phyloP scores from a whole-genome alignment of 257 asterid genomes.

The Rehmannia glutinosa region DNA sequence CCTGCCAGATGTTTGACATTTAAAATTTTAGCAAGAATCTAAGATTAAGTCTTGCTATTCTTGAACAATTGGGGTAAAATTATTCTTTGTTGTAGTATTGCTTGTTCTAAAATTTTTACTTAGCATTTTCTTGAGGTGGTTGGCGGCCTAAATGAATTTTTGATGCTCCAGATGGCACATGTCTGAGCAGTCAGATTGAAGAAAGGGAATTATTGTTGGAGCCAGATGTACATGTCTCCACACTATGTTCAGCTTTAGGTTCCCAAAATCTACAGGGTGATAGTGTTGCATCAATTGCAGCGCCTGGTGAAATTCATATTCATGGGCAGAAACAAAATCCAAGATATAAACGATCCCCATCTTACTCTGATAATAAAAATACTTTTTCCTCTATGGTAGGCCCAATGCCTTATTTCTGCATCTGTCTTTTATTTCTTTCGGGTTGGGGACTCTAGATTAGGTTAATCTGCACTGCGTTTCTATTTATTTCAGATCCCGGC shows the following conservation, averaged over 20 bases:
- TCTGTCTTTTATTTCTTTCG: background rate
- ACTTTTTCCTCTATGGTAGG: slow-evolving; percentile 70
- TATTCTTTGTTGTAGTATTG: background rate
- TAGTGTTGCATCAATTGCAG: slow-evolving; percentile 35
- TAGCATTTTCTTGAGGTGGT: background rate
- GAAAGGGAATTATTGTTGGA: slow-evolving; percentile 52
- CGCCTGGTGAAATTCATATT: slow-evolving; percentile 41
- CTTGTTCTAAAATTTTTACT: no score
- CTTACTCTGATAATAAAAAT: slow-evolving; percentile 57
- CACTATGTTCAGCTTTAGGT: slow-evolving; percentile 33
- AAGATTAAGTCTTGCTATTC: background rate
- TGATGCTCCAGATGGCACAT: slow-evolving; percentile 41
- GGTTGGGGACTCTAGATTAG: slow-evolving; percentile 12
- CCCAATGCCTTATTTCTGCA: slow-evolving; percentile 7
- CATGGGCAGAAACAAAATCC: slow-evolving; percentile 44
- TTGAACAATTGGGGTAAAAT: background rate
- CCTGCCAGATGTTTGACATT: background rate
- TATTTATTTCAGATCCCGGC: slow-evolving; percentile 66
- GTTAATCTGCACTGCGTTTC: slow-evolving; percentile 7
- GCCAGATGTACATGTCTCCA: slow-evolving; percentile 52
- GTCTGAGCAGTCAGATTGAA: slow-evolving; percentile 38
- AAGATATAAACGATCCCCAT: slow-evolving; percentile 39
- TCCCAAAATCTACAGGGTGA: slow-evolving; percentile 50
- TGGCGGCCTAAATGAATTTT: background rate
- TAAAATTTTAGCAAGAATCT: background rate